Conservation (phyloP, 805 yeast species). For the Lipomyces spencermartinsiae region DNA sequence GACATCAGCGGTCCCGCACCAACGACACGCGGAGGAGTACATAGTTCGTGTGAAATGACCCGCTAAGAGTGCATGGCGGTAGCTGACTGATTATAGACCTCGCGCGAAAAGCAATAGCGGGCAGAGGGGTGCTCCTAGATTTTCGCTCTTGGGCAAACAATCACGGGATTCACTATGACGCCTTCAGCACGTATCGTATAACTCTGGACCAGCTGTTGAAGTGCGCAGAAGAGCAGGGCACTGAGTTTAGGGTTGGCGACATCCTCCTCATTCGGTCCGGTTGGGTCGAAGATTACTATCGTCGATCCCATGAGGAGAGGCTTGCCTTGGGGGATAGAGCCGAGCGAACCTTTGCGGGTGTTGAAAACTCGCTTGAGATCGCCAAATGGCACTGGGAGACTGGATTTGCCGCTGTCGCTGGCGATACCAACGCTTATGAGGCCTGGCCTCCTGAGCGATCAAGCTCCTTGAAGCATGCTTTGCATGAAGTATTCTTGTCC, state of each 20-base stretch:
- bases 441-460: conserved; percentile 4
- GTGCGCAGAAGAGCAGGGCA: conserved; percentile 28
- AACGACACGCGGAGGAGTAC: too few relatives aligned
- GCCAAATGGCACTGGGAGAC: conserved; percentile 40
- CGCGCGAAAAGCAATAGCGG: conserved; percentile 41
- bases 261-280: conserved; percentile 28
- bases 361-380: conserved; percentile 38
- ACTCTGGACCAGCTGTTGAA: conserved; percentile 30
- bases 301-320: too few relatives aligned
- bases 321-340: too few relatives aligned
- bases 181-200: conserved; percentile 34
- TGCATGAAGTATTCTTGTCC: conserved; percentile 41
- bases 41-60: too few relatives aligned
- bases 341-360: conserved; percentile 28
- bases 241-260: conserved; percentile 38
- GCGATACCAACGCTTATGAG: conserved; percentile 9
- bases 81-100: too few relatives aligned
- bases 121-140: conserved; percentile 41
- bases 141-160: conserved; percentile 39
- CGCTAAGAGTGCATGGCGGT: too few relatives aligned
- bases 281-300: too few relatives aligned
- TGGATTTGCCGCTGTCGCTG: conserved; percentile 35
- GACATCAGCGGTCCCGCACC: too few relatives aligned
- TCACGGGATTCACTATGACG: conserved; percentile 29
- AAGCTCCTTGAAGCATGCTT: too few relatives aligned